Conservation (phyloP, 2,329 filamentous ascomycete species). For the Aspergillus fischeri region DNA sequence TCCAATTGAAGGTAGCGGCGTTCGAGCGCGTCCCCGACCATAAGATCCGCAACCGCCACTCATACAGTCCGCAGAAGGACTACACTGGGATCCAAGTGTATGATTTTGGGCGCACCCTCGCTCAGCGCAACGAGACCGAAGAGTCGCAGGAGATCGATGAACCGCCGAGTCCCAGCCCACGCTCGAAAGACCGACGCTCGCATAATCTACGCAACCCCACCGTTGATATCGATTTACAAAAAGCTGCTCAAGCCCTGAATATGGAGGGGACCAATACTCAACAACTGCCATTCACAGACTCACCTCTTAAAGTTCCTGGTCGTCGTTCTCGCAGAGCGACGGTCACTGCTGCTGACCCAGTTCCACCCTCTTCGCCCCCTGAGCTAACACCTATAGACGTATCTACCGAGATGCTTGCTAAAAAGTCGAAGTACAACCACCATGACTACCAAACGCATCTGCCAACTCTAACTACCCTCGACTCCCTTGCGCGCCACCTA, state of each 20-base stretch:
- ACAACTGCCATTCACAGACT: slow-evolving; percentile 17
- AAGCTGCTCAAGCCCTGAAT: slow-evolving; percentile 18
- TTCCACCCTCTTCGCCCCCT: slow-evolving; percentile 32
- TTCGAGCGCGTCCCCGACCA: slow-evolving; percentile 24
- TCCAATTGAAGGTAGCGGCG: slow-evolving; percentile 30
- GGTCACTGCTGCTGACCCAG: slow-evolving; percentile 7
- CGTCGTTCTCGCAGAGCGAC: slow-evolving; percentile 9
- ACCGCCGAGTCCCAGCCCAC: slow-evolving; percentile 34
- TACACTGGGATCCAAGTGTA: slow-evolving; percentile 27
- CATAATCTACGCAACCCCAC: slow-evolving; percentile 16
- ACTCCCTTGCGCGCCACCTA: slow-evolving; percentile 21
- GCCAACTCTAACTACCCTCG: slow-evolving; percentile 23
- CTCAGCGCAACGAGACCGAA: slow-evolving; percentile 19
- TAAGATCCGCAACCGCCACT: slow-evolving; percentile 16
- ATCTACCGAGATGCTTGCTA: slow-evolving; percentile 13
- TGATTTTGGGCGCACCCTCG: slow-evolving; percentile 21
- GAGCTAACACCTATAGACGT: slow-evolving; percentile 22
- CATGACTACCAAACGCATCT: slow-evolving; percentile 21
- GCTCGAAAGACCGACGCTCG: slow-evolving; percentile 27
- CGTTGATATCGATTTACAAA: slow-evolving; percentile 21
- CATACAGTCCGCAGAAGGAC: slow-evolving; percentile 26
- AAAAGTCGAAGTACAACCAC: slow-evolving; percentile 19
- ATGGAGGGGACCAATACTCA: slow-evolving; percentile 28
- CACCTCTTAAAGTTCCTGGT: slow-evolving; percentile 14
- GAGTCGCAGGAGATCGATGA: slow-evolving; percentile 28